Evolutionary conservation across 495 filamentous ascomycete genomes (phyloP), one percentile per base, ranked within the genome.

Genomic region (Terfezia boudieri): DNA sequence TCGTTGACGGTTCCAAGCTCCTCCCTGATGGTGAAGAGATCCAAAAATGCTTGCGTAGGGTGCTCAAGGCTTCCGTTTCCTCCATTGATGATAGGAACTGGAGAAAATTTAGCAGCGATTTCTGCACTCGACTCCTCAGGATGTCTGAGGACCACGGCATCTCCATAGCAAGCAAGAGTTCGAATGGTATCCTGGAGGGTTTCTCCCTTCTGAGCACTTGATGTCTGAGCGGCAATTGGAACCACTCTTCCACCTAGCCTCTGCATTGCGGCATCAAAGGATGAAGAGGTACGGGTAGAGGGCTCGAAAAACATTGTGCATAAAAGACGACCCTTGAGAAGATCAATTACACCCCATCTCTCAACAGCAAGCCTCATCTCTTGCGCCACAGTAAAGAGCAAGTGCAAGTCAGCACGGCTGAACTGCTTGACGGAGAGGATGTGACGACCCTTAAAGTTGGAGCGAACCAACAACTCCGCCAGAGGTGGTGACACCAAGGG

Each of bases 231-330:
- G 7, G 80, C 72, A 62, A 95, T 81, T 57, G 79, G 71, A 51
- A 96, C 74, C 32, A 80, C 84, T 23, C 81, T 74, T 26, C 90
- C 90, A 46, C 90, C 90, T 8, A 98, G 79, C 12, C 92, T 81
- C 73, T 95, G 88, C 90, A 98, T 98, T 41, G 90, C 92, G 35
- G 88, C 80, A 62, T 98, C 92, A 62, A 98, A 98, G 23, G 90
- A 98, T 49, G 85, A 80, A 14, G 89, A 96, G 10, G 90, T 98
- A 36, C 90, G 78, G 7, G 90, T 98, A 1, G 88, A 95, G 3
- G 90, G 89, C 72, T 98, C 90, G 69, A 84, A 98, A 78, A 98
- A 98, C 70, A 96, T 78, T 1, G 84, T 88, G 71, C 79, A 82
- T 26, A 98, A 76, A 26, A 96, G 71, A 46, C 82, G 79, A 36